Percentiles rank a stretch among this genome's conserved stretches.
Evolutionary conservation across 441 rosid species (phyloP).

Genomic region (Gossypium schwendimanii): DNA sequence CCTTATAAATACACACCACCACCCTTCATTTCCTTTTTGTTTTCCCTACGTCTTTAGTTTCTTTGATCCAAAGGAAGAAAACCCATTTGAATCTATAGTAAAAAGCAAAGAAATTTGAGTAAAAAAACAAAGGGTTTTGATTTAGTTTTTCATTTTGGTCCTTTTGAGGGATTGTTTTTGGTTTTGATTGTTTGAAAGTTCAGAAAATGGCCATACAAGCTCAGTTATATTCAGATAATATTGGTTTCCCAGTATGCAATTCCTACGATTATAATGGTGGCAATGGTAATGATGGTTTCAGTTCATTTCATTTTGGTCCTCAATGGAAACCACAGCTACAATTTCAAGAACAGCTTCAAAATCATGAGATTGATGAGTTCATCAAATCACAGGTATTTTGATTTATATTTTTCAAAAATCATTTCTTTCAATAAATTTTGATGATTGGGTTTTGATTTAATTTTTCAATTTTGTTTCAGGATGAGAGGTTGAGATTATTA

Average conservation of each 20-base stretch:
- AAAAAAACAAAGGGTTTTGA: not conserved
- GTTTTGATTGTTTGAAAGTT: not conserved
- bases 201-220: constrained; percentile 64
- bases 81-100: not conserved
- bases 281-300: constrained; percentile 21
- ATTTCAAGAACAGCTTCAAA: constrained; percentile 13
- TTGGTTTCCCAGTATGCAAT: constrained; percentile 34
- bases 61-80: not conserved
- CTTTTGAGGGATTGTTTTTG: not conserved
- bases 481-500: constrained; percentile 45
- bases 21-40: not conserved
- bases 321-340: constrained; percentile 17
- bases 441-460: not conserved
- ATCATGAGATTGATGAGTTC: constrained; percentile 45
- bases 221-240: constrained; percentile 32
- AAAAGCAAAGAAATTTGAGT: not conserved
- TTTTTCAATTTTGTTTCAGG: constrained; percentile 25
- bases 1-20: not conserved
- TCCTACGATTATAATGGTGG: constrained; percentile 36
- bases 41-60: not conserved
- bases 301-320: constrained; percentile 17
- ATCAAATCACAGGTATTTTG: constrained; percentile 46
- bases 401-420: not conserved
- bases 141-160: not conserved
- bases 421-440: not conserved